Base-by-base conservation (phyloP, 2,329 filamentous ascomycete species). In the Blastomyces emzantsi region DNA sequence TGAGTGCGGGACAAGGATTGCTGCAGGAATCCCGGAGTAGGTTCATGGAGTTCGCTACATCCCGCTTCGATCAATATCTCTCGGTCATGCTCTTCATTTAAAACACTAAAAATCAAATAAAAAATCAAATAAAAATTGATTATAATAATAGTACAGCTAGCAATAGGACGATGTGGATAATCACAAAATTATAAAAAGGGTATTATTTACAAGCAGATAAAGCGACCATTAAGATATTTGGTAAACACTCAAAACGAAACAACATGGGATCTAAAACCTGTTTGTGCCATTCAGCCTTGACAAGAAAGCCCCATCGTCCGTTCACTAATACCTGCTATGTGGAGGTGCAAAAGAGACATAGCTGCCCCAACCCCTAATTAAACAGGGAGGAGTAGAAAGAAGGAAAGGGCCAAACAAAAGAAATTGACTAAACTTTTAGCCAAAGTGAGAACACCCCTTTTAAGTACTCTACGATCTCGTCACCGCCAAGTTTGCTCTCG, bases 381-480 rank as follows among this genome's bases (percentile, higher is more conserved):
- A 47, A 22, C 66, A 62, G 59, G 64, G 63, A 64, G 58, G 52
- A 66, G 39, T 5, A 43, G n/a, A 58, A 49, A 3, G 11, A 39
- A 62, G 22, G 17, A 7, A 39, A 51, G 25, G 39, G 19, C 1
- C 8, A 56, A 28, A 49, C 13, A 28, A 15, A 49, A 17, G 28
- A 22, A 33, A 19, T 22, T n/a, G 4, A 28, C 17, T 60, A 92
- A 67, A 92, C 89, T 79, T 88, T 90, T 72, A 90, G 78, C 89
- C 90, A 94, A 70, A 94, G 77, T 67, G 79, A 85, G 67, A 92
- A 75, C 47, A 94, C 88, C 2, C 90, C 90, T 82, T 96, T 96
- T 61, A 92, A 87, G 76, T 97, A 99, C 78, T 97, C 90, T 63
- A 95, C 90, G 78, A 99, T 97, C 83, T 99, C 94, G 73, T 92